Percentiles rank a stretch among this genome's conserved stretches.
Evolutionary conservation across 169 alveolate species (phyloP).

Genomic region (Perkinsus marinus): DNA sequence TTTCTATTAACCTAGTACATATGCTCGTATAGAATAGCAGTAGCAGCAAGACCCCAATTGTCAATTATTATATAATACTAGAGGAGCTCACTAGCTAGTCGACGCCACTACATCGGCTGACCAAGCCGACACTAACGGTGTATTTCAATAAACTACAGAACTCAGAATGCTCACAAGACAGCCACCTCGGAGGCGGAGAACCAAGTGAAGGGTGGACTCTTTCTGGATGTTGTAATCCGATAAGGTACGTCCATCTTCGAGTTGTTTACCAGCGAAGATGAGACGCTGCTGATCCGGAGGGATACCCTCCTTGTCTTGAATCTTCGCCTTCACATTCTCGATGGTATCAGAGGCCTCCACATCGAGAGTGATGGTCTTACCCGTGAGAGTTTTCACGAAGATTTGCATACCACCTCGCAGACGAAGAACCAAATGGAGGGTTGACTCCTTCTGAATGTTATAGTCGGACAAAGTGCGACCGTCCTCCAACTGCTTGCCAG

Average conservation of each 20-base stretch:
- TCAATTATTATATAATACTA: neutral
- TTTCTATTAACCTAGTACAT: neutral
- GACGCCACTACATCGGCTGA: neutral
- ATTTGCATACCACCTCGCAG: conserved; percentile 36
- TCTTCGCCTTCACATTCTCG: conserved; percentile 93
- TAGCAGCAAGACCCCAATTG: neutral
- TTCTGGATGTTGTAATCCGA: conserved; percentile 89
- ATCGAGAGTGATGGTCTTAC: conserved; percentile 75
- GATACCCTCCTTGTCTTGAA: conserved; percentile 92
- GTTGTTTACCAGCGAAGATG: conserved; percentile 89
- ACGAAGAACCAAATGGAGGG: conserved; percentile 40
- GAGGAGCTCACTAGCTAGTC: neutral
- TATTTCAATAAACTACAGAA: neutral
- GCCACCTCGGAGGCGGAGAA: conserved; percentile 39
- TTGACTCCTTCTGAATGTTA: conserved; percentile 85
- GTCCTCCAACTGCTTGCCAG: conserved; percentile 97
- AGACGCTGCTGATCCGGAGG: conserved; percentile 95
- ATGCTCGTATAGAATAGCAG: neutral
- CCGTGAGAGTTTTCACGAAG: neutral
- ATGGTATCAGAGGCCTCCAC: conserved; percentile 90
- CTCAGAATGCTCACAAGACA: neutral
- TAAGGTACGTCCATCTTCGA: conserved; percentile 87
- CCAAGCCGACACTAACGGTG: neutral
- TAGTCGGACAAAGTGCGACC: conserved; percentile 95
- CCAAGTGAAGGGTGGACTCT: conserved; percentile 88